These are phyloP conservation scores for Polygonum aviculare DNA, from an alignment of 148 eudicot species.

Conservation along the genomic window DNA sequence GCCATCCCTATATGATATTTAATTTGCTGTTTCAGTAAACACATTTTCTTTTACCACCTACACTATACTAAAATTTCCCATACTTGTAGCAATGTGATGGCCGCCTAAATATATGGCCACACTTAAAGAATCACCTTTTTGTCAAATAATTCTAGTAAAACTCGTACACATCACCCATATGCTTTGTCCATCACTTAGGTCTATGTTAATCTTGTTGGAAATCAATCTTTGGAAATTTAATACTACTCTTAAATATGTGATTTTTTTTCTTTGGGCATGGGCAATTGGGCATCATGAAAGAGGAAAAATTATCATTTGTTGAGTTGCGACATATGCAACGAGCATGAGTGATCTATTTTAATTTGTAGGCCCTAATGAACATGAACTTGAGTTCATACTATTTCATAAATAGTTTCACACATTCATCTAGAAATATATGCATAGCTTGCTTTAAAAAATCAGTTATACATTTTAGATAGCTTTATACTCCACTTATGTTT, in stretches of 20 bases:
- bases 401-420: no score
- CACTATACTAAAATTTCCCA: neutral
- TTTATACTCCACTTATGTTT: no score
- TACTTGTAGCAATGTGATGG: neutral
- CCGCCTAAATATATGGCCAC: neutral
- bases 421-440: no score
- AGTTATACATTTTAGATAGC: no score
- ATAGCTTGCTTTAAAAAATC: no score
- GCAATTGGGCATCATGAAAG: neutral
- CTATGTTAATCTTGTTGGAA: neutral
- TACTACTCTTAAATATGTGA: no score
- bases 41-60: neutral
- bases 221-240: neutral
- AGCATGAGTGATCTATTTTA: neutral
- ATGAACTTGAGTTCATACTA: no score
- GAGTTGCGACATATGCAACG: neutral
- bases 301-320: neutral
- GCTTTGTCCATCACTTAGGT: slow-evolving; percentile 5
- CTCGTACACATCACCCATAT: slow-evolving; percentile 2
- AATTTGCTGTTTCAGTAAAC: neutral
- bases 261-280: neutral
- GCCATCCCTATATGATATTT: neutral
- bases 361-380: neutral
- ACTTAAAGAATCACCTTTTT: neutral
- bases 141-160: slow-evolving; percentile 5